Evolutionary conservation across 225 moss, liverwort and hornwort species (phyloP).

Genomic region (Climacium dendroides): DNA sequence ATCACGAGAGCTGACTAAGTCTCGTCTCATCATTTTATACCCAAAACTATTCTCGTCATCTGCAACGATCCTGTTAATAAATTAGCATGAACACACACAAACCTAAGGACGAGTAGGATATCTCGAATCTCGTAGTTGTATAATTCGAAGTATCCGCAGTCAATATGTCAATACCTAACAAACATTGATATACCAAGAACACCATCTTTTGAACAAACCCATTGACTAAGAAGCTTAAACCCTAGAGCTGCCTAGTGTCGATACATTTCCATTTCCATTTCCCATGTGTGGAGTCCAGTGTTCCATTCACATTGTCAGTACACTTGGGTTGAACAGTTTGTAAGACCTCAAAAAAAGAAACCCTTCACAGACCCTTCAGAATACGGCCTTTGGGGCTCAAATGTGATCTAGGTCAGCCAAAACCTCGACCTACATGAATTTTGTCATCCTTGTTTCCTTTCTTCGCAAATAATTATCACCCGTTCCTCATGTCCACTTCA

Average conservation of each 20-base stretch:
- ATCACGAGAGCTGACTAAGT: neutral
- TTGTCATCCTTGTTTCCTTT: neutral
- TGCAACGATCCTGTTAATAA: neutral
- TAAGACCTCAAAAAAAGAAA: neutral
- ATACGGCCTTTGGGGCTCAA: neutral
- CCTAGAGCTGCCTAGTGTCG: neutral
- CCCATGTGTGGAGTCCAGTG: neutral
- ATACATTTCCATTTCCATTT: neutral
- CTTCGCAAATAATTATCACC: neutral
- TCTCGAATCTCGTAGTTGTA: neutral
- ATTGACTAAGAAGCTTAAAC: neutral
- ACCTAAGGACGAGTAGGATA: neutral
- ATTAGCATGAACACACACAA: neutral
- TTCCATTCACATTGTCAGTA: neutral
- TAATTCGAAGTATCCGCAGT: neutral
- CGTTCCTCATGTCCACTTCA: neutral
- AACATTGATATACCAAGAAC: neutral
- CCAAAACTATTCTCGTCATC: neutral
- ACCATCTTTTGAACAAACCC: neutral
- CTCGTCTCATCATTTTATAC: neutral
- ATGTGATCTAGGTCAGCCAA: neutral
- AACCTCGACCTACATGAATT: neutral
- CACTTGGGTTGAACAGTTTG: neutral
- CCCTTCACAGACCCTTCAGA: neutral
- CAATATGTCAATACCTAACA: neutral